Evolutionary conservation across 176 grass and related monocot species (phyloP).

Genomic region (Alloteropsis semialata): DNA sequence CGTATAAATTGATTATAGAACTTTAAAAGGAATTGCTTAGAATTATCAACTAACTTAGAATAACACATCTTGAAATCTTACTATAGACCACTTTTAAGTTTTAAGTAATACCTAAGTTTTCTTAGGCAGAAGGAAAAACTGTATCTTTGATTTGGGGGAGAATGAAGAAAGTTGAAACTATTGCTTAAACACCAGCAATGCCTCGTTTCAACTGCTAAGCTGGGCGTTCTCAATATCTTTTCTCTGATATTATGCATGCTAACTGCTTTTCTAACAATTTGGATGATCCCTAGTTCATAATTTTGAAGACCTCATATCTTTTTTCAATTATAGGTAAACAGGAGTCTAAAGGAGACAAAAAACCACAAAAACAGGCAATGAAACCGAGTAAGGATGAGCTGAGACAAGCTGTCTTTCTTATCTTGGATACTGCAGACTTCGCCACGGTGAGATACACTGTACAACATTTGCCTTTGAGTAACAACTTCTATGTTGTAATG

Average conservation of each 20-base stretch:
- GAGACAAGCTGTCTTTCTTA: slow-evolving; percentile 47
- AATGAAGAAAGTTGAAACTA: neutral
- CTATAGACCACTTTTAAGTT: neutral
- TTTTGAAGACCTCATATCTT: slow-evolving; percentile 16
- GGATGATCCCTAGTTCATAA: neutral
- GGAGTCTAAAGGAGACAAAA: slow-evolving; percentile 24
- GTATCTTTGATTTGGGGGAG: neutral
- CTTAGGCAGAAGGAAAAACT: neutral
- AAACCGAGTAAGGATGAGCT: slow-evolving; percentile 50
- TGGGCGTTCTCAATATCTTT: neutral
- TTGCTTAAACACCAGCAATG: neutral
- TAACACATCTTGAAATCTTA: neutral
- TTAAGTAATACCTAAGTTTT: neutral
- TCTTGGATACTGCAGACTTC: slow-evolving; percentile 53
- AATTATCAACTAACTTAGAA: neutral
- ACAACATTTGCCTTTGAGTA: neutral
- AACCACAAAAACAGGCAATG: slow-evolving; percentile 18
- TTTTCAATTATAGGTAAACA: slow-evolving; percentile 36
- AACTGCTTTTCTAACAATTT: neutral
- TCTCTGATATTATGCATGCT: neutral
- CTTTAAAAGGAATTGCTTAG: neutral
- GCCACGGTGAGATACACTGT: slow-evolving; percentile 26
- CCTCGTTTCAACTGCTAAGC: neutral
- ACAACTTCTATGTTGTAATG: slow-evolving; percentile 4
- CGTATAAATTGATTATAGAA: neutral